Evolutionary conservation across 1,284 basidiomycete species (phyloP).

Genomic region (Lignosus rhinocerotis): DNA sequence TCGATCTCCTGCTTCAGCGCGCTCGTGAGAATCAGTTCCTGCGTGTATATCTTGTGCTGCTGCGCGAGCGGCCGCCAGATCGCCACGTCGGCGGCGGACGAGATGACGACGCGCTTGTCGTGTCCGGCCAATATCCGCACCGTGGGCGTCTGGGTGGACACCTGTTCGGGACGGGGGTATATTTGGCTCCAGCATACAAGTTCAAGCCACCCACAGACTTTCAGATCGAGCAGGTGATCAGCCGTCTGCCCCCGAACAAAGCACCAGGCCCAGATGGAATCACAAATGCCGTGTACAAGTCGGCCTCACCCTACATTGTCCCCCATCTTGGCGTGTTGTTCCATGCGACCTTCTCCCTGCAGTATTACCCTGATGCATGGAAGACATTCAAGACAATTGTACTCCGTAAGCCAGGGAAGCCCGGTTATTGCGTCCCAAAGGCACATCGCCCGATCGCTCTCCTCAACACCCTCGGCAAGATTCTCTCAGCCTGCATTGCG

Average conservation of each 20-base stretch:
- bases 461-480: constrained; percentile 37
- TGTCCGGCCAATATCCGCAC: constrained; percentile 53
- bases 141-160: constrained; percentile 53
- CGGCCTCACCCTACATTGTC: constrained; percentile 26
- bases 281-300: constrained; percentile 36
- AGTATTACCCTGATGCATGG: constrained; percentile 36
- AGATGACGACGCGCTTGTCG: constrained; percentile 57
- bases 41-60: constrained; percentile 59
- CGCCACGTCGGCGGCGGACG: constrained; percentile 56
- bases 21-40: constrained; percentile 64
- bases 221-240: constrained; percentile 23
- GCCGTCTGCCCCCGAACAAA: constrained; percentile 33
- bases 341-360: constrained; percentile 28
- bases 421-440: constrained; percentile 36
- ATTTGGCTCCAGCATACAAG: constrained; percentile 27
- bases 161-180: constrained; percentile 34
- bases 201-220: constrained; percentile 22
- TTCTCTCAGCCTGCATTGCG: constrained; percentile 31
- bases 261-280: constrained; percentile 37
- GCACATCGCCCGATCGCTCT: constrained; percentile 44
- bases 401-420: constrained; percentile 39
- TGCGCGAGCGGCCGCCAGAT: constrained; percentile 61
- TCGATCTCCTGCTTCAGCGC: constrained; percentile 66
- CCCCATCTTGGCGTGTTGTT: constrained; percentile 32
- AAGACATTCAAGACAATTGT: constrained; percentile 35